Conservation (phyloP, 1,139 yeast species). For the Pneumocystis oryctolagi region DNA sequence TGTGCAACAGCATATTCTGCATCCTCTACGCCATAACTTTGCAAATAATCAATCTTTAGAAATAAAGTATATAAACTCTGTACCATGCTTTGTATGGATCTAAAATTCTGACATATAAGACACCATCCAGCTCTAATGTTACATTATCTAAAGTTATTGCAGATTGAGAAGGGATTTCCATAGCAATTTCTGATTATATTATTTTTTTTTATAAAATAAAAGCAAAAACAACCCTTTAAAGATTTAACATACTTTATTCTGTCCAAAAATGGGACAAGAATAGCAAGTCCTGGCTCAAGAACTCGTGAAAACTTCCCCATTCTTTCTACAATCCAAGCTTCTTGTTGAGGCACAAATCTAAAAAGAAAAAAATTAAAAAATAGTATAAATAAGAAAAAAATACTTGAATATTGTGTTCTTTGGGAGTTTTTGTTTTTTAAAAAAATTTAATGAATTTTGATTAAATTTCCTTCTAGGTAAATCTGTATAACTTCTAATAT, state of each 20-base stretch:
- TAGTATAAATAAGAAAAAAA: not conserved
- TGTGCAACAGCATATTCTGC: slow-evolving; percentile 75
- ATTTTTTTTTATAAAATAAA: not conserved
- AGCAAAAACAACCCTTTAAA: slow-evolving; percentile 29
- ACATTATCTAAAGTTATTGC: slow-evolving; percentile 83
- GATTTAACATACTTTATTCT: slow-evolving; percentile 68
- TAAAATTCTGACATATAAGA: slow-evolving; percentile 57
- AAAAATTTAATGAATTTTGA: not conserved
- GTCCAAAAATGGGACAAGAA: slow-evolving; percentile 58
- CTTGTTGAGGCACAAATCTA: slow-evolving; percentile 76
- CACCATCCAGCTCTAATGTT: slow-evolving; percentile 71
- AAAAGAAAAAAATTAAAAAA: slow-evolving; percentile 24
- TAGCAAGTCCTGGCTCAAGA: slow-evolving; percentile 63
- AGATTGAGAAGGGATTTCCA: slow-evolving; percentile 69
- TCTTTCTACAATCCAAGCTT: slow-evolving; percentile 82
- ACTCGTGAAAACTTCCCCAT: slow-evolving; percentile 72
- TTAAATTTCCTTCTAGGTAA: not conserved
- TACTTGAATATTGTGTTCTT: not conserved
- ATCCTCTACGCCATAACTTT: slow-evolving; percentile 63
- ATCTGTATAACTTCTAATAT: not conserved
- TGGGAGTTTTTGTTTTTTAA: not conserved
- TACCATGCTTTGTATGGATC: slow-evolving; percentile 69
- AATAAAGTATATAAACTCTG: not conserved
- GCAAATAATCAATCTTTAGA: not conserved
- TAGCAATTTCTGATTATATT: slow-evolving; percentile 41